Percentiles rank a stretch among this genome's conserved stretches.
These are phyloP conservation scores for Pseudopithomyces maydicus DNA, from an alignment of 2,329 filamentous ascomycete species.

Conservation along the genomic window DNA sequence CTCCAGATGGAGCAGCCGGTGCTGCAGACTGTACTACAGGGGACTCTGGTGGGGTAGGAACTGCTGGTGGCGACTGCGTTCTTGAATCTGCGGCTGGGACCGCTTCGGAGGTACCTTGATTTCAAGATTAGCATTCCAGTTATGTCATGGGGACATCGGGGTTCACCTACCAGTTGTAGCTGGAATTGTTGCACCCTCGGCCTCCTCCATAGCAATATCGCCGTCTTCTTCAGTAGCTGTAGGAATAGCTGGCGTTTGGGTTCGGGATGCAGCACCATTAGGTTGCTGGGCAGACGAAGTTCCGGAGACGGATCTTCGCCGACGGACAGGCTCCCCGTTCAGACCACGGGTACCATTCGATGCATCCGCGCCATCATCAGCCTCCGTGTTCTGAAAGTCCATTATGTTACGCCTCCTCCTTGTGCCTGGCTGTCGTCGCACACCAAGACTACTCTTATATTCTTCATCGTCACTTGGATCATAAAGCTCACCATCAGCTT, in stretches of 20 bases:
- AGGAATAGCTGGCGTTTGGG: constrained; percentile 33
- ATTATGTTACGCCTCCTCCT: constrained; percentile 62
- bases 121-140: background rate
- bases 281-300: constrained; percentile 23
- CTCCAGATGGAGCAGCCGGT: constrained; percentile 23
- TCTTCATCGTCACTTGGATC: constrained; percentile 88
- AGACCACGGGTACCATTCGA: constrained; percentile 31
- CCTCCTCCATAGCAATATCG: constrained; percentile 44
- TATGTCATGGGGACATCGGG: background rate
- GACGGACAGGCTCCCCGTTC: constrained; percentile 38
- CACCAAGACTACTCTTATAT: constrained; percentile 72
- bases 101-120: constrained; percentile 11
- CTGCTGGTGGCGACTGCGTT: constrained; percentile 36
- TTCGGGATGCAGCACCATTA: constrained; percentile 27
- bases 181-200: constrained; percentile 20
- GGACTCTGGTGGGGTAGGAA: constrained; percentile 44
- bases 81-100: constrained; percentile 10
- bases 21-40: constrained; percentile 25
- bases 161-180: constrained; percentile 13
- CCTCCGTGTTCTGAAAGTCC: constrained; percentile 64
- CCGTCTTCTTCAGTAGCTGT: constrained; percentile 38
- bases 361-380: constrained; percentile 34
- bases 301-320: constrained; percentile 34
- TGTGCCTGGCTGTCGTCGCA: constrained; percentile 60
- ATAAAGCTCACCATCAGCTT: constrained; percentile 74